Evolutionary conservation across 1,284 basidiomycete genomes (phyloP).

Genomic region (Cryptococcus wingfieldii): DNA sequence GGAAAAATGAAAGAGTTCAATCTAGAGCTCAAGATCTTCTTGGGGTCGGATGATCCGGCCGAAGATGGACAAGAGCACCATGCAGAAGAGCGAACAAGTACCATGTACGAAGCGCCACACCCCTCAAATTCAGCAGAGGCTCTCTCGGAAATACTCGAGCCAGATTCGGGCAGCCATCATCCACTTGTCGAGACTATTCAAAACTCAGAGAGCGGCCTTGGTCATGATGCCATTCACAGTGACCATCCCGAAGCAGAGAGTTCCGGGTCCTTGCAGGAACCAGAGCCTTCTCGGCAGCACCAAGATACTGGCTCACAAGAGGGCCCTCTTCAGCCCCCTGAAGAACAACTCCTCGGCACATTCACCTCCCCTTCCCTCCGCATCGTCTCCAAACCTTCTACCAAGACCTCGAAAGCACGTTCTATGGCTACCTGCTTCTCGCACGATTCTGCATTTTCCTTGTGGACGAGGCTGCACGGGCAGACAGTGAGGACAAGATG

Average conservation of each 20-base stretch:
- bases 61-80: background rate
- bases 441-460: conserved; percentile 80
- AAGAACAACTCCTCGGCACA: conserved; percentile 49
- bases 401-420: conserved; percentile 93
- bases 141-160: conserved; percentile 9
- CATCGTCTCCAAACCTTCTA: conserved; percentile 94
- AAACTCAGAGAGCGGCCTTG: background rate
- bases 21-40: conserved; percentile 28
- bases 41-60: conserved; percentile 4
- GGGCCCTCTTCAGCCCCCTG: background rate
- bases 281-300: background rate
- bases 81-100: background rate
- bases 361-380: conserved; percentile 87
- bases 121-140: background rate
- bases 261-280: background rate
- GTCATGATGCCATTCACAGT: conserved; percentile 1
- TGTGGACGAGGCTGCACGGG: conserved; percentile 94
- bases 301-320: background rate
- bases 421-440: conserved; percentile 89
- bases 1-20: conserved; percentile 38
- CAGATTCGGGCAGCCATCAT: conserved; percentile 8
- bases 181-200: conserved; percentile 12
- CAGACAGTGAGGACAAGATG: conserved; percentile 97
- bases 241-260: background rate
- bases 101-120: background rate